phyloP scores from a whole-genome alignment of 2,329 filamentous ascomycete genomes.

The Talaromyces islandicus region DNA sequence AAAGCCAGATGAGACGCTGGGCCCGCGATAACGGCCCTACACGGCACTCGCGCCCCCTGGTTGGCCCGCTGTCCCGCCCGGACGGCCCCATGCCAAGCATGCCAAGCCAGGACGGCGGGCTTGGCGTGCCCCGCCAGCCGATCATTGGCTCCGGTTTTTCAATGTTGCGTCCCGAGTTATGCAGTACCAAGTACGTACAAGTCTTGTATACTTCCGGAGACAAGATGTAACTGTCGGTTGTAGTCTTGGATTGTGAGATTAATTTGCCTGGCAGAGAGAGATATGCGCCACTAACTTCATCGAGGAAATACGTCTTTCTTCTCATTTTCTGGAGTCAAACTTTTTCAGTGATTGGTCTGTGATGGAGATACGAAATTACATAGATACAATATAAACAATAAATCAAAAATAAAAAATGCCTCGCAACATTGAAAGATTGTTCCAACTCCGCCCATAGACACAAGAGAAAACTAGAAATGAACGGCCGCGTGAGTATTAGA shows the following conservation, averaged over 20 bases:
- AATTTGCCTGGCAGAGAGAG: too few species aligned
- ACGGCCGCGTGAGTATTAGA: neutral
- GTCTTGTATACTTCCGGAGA: neutral
- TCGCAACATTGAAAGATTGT: neutral
- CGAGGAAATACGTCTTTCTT: too few species aligned
- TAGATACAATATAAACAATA: too few species aligned
- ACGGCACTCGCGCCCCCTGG: neutral
- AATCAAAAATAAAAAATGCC: neutral
- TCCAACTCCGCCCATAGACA: neutral
- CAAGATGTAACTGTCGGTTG: too few species aligned
- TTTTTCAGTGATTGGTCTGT: too few species aligned
- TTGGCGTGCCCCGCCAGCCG: neutral
- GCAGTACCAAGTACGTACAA: too few species aligned
- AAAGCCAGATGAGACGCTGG: neutral
- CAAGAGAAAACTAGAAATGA: neutral
- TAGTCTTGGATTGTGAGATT: too few species aligned
- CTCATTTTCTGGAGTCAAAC: too few species aligned
- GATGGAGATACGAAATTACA: too few species aligned
- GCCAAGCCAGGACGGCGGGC: neutral
- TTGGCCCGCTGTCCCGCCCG: neutral
- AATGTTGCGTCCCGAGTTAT: neutral
- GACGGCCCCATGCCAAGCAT: neutral
- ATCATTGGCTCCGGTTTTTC: neutral
- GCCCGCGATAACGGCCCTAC: neutral
- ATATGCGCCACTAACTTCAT: too few species aligned